phyloP scores from a whole-genome alignment of 1,139 yeast species.

The Kurtzmaniella natalensis region DNA sequence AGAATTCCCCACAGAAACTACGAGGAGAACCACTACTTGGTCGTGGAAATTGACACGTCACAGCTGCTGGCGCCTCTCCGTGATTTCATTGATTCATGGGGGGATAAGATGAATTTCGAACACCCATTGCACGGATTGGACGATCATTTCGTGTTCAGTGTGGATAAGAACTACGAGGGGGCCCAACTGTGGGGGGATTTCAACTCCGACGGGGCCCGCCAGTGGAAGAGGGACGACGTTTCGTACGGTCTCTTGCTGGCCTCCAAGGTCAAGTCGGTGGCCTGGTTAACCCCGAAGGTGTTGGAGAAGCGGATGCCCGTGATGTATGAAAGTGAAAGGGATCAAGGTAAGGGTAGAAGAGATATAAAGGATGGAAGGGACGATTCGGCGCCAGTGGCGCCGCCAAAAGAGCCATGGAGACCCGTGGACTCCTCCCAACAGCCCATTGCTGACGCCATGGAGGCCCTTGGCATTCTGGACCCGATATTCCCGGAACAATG shows the following conservation, averaged over 20 bases:
- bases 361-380: background rate
- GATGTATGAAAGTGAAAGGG: slow-evolving; percentile 12
- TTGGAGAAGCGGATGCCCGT: slow-evolving; percentile 47
- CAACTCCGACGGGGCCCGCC: slow-evolving; percentile 24
- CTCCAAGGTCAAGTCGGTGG: background rate
- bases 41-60: slow-evolving; percentile 49
- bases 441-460: slow-evolving; percentile 38
- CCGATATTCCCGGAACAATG: slow-evolving; percentile 83
- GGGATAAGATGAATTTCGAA: slow-evolving; percentile 42
- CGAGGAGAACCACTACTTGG: slow-evolving; percentile 45
- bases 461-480: slow-evolving; percentile 65
- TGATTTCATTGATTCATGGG: slow-evolving; percentile 30
- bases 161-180: slow-evolving; percentile 33
- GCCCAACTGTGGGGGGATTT: slow-evolving; percentile 34
- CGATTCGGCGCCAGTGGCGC: background rate
- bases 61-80: slow-evolving; percentile 22
- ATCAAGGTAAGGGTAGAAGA: background rate
- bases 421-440: slow-evolving; percentile 46
- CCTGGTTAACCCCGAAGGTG: slow-evolving; percentile 41
- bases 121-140: slow-evolving; percentile 57
- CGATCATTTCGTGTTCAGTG: slow-evolving; percentile 60
- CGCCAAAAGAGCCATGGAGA: slow-evolving; percentile 9
- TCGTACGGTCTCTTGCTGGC: background rate
- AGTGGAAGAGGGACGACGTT: slow-evolving; percentile 2
- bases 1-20: slow-evolving; percentile 34